phyloP scores from a whole-genome alignment of 352 stramenopile species.

The Salisapilia sapeloensis region DNA sequence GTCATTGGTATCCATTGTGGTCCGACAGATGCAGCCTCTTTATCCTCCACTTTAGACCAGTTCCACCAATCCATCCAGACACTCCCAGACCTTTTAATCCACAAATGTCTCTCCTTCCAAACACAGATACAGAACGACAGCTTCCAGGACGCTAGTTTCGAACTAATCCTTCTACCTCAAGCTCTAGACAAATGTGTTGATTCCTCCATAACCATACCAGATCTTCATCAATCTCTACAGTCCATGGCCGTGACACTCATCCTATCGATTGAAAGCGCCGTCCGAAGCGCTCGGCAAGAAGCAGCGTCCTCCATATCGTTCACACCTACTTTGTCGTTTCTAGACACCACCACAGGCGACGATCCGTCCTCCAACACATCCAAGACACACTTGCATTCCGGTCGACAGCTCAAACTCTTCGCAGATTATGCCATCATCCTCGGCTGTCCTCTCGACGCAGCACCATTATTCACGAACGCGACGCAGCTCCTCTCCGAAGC shows the following conservation, averaged over 20 bases:
- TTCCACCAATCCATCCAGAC: conserved; percentile 46
- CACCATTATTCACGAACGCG: conserved; percentile 49
- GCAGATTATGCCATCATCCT: conserved; percentile 65
- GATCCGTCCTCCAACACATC: conserved; percentile 18
- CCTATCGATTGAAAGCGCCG: conserved; percentile 63
- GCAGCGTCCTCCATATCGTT: conserved; percentile 5
- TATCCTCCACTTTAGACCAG: conserved; percentile 37
- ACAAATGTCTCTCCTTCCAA: conserved; percentile 77
- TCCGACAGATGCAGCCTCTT: conserved; percentile 27
- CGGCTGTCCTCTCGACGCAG: conserved; percentile 34
- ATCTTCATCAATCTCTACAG: conserved; percentile 68
- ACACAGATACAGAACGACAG: conserved; percentile 46
- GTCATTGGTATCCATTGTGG: conserved; percentile 69
- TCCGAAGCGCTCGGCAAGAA: conserved; percentile 34
- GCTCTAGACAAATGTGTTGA: conserved; percentile 35
- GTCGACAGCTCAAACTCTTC: conserved; percentile 57
- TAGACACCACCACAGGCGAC: conserved; percentile 5
- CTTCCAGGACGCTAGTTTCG: conserved; percentile 37
- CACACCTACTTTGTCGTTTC: conserved; percentile 17
- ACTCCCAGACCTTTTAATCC: conserved; percentile 49
- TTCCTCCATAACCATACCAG: conserved; percentile 58
- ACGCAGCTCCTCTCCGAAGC: conserved; percentile 66
- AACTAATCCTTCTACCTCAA: conserved; percentile 72
- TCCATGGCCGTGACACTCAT: conserved; percentile 67
- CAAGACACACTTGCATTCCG: conserved; percentile 28